Conservation (phyloP, 768 basidiomycete genomes). For the Xerocomellus amylosporus region DNA sequence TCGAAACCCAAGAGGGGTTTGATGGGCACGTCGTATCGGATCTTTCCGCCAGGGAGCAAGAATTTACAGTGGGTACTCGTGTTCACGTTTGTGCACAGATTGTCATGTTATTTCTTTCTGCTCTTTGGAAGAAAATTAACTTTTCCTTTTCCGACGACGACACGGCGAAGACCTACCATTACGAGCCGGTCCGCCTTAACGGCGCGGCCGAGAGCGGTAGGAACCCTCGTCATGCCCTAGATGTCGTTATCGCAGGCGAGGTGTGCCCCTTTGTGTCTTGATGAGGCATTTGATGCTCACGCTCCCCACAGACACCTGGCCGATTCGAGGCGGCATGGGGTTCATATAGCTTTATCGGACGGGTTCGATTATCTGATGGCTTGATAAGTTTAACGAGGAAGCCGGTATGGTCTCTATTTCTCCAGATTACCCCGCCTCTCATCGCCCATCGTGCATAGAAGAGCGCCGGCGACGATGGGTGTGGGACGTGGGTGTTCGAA, state of each 20-base stretch:
- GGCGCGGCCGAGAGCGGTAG: conserved; percentile 28
- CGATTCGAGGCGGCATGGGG: conserved; percentile 65
- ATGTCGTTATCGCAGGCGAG: conserved; percentile 38
- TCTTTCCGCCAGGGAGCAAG: conserved; percentile 20
- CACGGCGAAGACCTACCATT: conserved; percentile 23
- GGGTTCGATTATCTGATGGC: conserved; percentile 54
- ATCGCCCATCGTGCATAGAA: conserved; percentile 36
- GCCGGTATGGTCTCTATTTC: conserved; percentile 43
- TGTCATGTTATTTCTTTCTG: conserved; percentile 18
- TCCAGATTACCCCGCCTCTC: neutral
- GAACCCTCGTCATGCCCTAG: conserved; percentile 30
- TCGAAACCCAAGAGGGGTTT: conserved; percentile 18
- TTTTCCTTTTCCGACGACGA: conserved; percentile 32
- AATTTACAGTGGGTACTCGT: conserved; percentile 24
- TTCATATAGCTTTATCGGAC: conserved; percentile 57
- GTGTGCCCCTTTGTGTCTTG: conserved; percentile 24
- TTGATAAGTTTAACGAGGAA: conserved; percentile 58
- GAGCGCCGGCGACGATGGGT: conserved; percentile 34
- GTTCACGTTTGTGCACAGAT: conserved; percentile 7
- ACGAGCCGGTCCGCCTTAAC: conserved; percentile 32
- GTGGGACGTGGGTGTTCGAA: conserved; percentile 56
- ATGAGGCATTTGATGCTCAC: conserved; percentile 24
- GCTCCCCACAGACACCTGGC: conserved; percentile 43
- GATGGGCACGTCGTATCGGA: conserved; percentile 25
- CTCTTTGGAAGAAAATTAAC: conserved; percentile 18